Conservation (phyloP, 2,329 filamentous ascomycete species). For the Penicillium fuscoglaucum region DNA sequence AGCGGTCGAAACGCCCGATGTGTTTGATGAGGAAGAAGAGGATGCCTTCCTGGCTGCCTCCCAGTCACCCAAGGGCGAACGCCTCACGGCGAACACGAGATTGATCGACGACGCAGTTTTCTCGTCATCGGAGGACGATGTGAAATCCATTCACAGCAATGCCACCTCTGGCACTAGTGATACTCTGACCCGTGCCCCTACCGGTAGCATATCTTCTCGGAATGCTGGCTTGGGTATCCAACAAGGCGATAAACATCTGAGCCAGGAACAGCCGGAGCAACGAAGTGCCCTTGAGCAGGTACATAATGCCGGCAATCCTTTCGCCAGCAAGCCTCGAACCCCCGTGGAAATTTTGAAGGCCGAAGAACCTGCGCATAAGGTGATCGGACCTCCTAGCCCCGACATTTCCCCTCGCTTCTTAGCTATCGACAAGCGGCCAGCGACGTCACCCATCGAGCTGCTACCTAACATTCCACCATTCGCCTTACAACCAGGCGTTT, state of each 20-base stretch:
- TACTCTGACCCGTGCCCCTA: constrained; percentile 24
- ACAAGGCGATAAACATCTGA: constrained; percentile 15
- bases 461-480: constrained; percentile 42
- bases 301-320: constrained; percentile 24
- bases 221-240: constrained; percentile 35
- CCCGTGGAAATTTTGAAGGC: constrained; percentile 33
- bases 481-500: constrained; percentile 40
- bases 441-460: constrained; percentile 46
- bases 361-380: constrained; percentile 30
- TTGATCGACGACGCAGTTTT: constrained; percentile 10
- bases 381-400: constrained; percentile 33
- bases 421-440: constrained; percentile 41
- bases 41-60: constrained; percentile 49
- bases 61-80: constrained; percentile 28
- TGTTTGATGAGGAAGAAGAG: constrained; percentile 54
- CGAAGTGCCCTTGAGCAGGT: constrained; percentile 15
- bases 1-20: constrained; percentile 46
- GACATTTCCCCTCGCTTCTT: constrained; percentile 40
- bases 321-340: constrained; percentile 23
- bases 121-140: constrained; percentile 19
- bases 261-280: constrained; percentile 1
- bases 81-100: constrained; percentile 4
- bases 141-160: constrained; percentile 26
- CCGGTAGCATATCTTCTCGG: constrained; percentile 7
- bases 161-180: constrained; percentile 28